Evolutionary conservation across 2,329 filamentous ascomycete genomes (phyloP).

Genomic region (Zarea fungicola): DNA sequence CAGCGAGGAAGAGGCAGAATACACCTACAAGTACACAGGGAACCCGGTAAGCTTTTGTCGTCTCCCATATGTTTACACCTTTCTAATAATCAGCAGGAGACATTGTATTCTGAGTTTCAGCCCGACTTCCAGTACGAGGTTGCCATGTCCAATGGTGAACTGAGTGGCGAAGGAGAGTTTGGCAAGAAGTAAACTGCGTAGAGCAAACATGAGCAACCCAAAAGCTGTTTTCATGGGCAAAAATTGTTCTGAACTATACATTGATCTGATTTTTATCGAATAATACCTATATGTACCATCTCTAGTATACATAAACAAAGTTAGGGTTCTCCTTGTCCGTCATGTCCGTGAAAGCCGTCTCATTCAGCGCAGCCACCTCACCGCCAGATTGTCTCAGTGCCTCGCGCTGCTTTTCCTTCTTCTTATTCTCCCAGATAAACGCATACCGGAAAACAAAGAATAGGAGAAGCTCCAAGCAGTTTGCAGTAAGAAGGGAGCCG

Average conservation of each 20-base stretch:
- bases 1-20: constrained; percentile 33
- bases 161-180: background rate
- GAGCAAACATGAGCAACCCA: background rate
- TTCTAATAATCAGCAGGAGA: background rate
- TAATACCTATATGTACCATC: background rate
- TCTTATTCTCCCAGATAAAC: constrained; percentile 35
- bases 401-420: constrained; percentile 30
- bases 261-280: background rate
- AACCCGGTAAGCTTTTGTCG: constrained; percentile 21
- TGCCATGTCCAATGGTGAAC: background rate
- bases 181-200: background rate
- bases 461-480: constrained; percentile 33
- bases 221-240: no score
- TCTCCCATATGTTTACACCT: background rate
- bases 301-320: constrained; percentile 36
- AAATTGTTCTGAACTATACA: no score
- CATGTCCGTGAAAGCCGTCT: constrained; percentile 36
- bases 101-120: constrained; percentile 4
- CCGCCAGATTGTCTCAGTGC: constrained; percentile 23
- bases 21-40: constrained; percentile 40
- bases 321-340: constrained; percentile 40
- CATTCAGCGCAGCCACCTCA: constrained; percentile 26
- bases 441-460: constrained; percentile 35
- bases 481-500: constrained; percentile 35
- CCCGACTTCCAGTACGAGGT: constrained; percentile 5